Evolutionary conservation across 1,284 basidiomycete genomes (phyloP), one percentile per base, ranked within the genome.

Genomic region (Wallemia ichthyophaga): DNA sequence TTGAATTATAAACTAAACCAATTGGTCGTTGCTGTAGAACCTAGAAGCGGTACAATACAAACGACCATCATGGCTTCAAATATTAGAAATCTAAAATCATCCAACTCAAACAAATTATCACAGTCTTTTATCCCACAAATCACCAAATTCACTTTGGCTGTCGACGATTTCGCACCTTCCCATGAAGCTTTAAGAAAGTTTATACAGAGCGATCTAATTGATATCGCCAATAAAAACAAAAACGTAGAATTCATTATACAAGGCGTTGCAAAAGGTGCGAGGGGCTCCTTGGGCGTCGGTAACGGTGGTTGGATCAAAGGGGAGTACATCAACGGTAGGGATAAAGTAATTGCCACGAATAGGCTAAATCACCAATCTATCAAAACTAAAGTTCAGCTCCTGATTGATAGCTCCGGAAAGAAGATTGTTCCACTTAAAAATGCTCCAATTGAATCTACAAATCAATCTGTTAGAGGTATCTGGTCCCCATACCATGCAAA

Each of bases 1-100:
- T 67, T 81, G 5, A 11, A 48, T 48, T 21, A n/a, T n/a, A n/a
- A n/a, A 11, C n/a, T 48, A 11, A 19, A 15, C 37, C 5, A 48
- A 11, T 13, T 48, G 13, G 37, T 48, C 5, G 37, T 48, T 21
- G 11, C 7, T 5, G n/a, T 17, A 48, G n/a, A 48, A 21, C 3
- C 37, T 17, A 19, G 9, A 21, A 48, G 5, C 37, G 11, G 3
- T 3, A 48, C n/a, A 15, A 11, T 11, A 15, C 7, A 7, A 7
- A 7, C 7, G 5, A 48, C 37, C 5, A 21, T 21, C 37, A 48
- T 48, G 37, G 11, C 37, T 17, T 31, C 28, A 31, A 31, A 31
- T 11, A 21, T 21, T 21, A 13, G 5, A 13, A 48, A 48, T 21
- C n/a, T 48, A 48, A 48, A 48, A 48, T 48, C 37, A 48, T 11